Evolutionary conservation across 371 early-diverging fungal genomes (phyloP), one percentile per base, ranked within the genome.

Genomic region (Mucor circinelloides): DNA sequence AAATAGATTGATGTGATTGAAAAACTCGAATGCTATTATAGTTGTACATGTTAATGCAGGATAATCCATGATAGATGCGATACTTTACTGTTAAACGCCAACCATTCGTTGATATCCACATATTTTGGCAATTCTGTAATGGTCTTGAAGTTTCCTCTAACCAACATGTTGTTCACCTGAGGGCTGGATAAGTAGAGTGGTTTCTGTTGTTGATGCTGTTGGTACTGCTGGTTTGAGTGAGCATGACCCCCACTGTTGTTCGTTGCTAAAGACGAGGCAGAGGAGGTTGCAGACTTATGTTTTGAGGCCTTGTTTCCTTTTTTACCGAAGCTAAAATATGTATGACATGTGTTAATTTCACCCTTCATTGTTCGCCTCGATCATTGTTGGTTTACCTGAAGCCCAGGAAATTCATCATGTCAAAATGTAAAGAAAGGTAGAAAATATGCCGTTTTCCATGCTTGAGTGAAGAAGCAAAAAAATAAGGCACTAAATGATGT

Each of bases 61-160:
- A 50, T 50, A 23, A 9, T n/a, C 7, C 7, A 10, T 0, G 10
- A 23, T 8, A 50, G 50, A 50, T 4, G 10, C 28, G 9, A 40
- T 3, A n/a, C 52, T 76, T 70, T 87, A 93, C 93, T 93, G 80
- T 95, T 96, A 69, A 91, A 90, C 1, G 96, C 94, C n/a, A 91
- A 88, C 98, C 99, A 98, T 81, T 98, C 99, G 75, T 96, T 94
- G 27, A 80, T 71, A 72, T 98, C 96, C 12, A 97, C 93, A 75
- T 94, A 93, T 73, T 91, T 90, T 32, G 99, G 99, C 61, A 95
- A 82, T 44, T 88, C 90, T 17, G 93, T 91, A 48, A 97, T 92
- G 50, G 92, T 93, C 71, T 91, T 89, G 68, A 97, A 92, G 75
- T 91, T 93, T 55, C 97, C 97, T 72, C 94, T 94, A 38, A 96